Evolutionary conservation across 2,329 filamentous ascomycete species (phyloP).

Genomic region (Teratosphaeria destructans): DNA sequence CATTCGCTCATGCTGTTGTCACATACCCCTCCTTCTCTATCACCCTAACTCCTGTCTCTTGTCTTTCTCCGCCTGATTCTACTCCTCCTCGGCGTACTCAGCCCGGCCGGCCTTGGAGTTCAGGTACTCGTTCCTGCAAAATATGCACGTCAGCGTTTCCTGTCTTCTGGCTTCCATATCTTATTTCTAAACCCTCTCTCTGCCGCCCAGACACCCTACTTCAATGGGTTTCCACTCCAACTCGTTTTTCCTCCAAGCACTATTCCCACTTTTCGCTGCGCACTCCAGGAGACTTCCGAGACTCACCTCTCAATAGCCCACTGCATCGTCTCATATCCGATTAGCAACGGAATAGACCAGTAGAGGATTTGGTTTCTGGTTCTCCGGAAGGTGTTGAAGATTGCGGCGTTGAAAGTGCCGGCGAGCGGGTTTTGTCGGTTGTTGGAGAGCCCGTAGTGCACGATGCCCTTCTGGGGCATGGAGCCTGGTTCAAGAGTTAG

Average conservation of each 20-base stretch:
- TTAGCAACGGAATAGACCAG: slow-evolving; percentile 67
- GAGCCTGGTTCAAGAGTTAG: slow-evolving; percentile 26
- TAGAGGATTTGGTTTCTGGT: slow-evolving; percentile 81
- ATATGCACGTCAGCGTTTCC: neutral
- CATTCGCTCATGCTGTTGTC: neutral
- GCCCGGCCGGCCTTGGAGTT: slow-evolving; percentile 67
- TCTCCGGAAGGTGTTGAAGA: slow-evolving; percentile 94
- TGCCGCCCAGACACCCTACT: neutral
- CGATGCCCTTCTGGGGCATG: slow-evolving; percentile 49
- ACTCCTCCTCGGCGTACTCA: slow-evolving; percentile 38
- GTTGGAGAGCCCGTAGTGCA: slow-evolving; percentile 64
- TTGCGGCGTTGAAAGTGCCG: slow-evolving; percentile 63
- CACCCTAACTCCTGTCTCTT: neutral
- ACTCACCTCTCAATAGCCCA: slow-evolving; percentile 87
- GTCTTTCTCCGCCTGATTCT: neutral
- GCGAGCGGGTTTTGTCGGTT: slow-evolving; percentile 87
- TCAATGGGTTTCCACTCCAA: neutral
- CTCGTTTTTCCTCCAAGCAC: neutral
- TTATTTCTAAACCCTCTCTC: neutral
- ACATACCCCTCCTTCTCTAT: neutral
- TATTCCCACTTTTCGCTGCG: neutral
- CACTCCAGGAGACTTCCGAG: neutral
- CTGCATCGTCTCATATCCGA: slow-evolving; percentile 71
- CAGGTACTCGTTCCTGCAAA: slow-evolving; percentile 62
- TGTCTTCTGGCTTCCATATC: neutral